These are phyloP conservation scores for Akanthomyces uredinophilus DNA, from an alignment of 2,329 filamentous ascomycete genomes.

Conservation along the genomic window DNA sequence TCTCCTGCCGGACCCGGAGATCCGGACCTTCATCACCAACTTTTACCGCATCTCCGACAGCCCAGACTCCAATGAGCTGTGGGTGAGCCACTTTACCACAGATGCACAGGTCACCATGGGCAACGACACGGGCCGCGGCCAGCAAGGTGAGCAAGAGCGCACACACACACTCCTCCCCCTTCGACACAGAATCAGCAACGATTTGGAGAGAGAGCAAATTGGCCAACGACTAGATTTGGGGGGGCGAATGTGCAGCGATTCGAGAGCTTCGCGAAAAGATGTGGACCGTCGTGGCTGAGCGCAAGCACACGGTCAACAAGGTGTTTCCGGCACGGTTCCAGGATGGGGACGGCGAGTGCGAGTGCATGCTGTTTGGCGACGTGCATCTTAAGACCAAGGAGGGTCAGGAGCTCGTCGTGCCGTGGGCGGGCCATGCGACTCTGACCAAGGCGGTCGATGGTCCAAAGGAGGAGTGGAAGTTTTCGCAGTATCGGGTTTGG, in stretches of 20 bases:
- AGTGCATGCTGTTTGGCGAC: slow-evolving; percentile 32
- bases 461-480: slow-evolving; percentile 28
- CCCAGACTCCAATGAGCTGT: slow-evolving; percentile 35
- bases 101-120: slow-evolving; percentile 40
- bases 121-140: slow-evolving; percentile 32
- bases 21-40: slow-evolving; percentile 35
- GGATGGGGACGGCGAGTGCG: slow-evolving; percentile 22
- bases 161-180: not conserved
- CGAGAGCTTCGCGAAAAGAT: slow-evolving; percentile 35
- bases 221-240: not conserved
- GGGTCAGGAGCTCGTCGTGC: slow-evolving; percentile 22
- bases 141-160: slow-evolving; percentile 25
- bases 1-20: slow-evolving; percentile 26
- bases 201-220: too few species aligned
- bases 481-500: slow-evolving; percentile 30
- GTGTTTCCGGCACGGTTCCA: slow-evolving; percentile 37
- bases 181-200: not conserved
- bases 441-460: slow-evolving; percentile 22
- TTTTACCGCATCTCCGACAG: slow-evolving; percentile 43
- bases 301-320: slow-evolving; percentile 37
- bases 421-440: slow-evolving; percentile 30
- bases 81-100: slow-evolving; percentile 37
- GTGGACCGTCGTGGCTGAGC: slow-evolving; percentile 37
- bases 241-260: slow-evolving; percentile 30
- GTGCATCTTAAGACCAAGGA: slow-evolving; percentile 25